Conservation (phyloP, 768 basidiomycete genomes). For the Punctularia strigosozonata region DNA sequence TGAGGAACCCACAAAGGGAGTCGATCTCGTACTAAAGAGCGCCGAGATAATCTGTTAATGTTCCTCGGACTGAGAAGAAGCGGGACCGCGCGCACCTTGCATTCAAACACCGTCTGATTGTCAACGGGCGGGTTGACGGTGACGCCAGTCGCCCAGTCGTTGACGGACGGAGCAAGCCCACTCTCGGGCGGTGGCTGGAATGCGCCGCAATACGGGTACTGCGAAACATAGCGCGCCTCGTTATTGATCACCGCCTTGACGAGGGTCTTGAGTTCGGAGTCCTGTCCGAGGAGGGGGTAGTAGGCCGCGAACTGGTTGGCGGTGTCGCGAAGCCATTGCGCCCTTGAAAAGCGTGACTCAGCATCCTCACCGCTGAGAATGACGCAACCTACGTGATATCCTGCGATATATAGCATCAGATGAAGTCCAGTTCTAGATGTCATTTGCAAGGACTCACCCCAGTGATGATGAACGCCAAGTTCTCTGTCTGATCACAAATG, state of each 20-base stretch:
- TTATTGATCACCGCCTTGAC: constrained; percentile 79
- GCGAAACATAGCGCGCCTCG: constrained; percentile 59
- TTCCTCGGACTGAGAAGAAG: not conserved
- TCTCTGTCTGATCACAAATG: constrained; percentile 33
- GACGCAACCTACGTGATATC: constrained; percentile 54
- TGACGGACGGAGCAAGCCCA: constrained; percentile 48
- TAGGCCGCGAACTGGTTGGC: constrained; percentile 78
- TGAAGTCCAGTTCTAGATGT: not conserved
- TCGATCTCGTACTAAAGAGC: constrained; percentile 59
- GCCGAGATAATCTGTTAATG: not conserved
- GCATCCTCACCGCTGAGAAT: not conserved
- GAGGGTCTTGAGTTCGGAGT: constrained; percentile 46
- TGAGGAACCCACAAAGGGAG: constrained; percentile 69
- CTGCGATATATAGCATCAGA: constrained; percentile 23
- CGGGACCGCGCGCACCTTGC: constrained; percentile 42
- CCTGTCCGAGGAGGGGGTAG: constrained; percentile 40
- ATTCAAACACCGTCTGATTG: constrained; percentile 65
- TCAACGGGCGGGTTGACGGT: constrained; percentile 69
- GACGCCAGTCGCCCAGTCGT: constrained; percentile 60
- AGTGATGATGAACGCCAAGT: constrained; percentile 72
- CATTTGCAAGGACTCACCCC: constrained; percentile 32
- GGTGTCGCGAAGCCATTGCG: constrained; percentile 78
- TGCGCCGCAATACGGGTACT: constrained; percentile 70
- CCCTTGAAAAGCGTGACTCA: constrained; percentile 41
- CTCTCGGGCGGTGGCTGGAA: constrained; percentile 78